Base-by-base conservation (phyloP, 2,329 filamentous ascomycete species). In the Calonectria hawksworthii region DNA sequence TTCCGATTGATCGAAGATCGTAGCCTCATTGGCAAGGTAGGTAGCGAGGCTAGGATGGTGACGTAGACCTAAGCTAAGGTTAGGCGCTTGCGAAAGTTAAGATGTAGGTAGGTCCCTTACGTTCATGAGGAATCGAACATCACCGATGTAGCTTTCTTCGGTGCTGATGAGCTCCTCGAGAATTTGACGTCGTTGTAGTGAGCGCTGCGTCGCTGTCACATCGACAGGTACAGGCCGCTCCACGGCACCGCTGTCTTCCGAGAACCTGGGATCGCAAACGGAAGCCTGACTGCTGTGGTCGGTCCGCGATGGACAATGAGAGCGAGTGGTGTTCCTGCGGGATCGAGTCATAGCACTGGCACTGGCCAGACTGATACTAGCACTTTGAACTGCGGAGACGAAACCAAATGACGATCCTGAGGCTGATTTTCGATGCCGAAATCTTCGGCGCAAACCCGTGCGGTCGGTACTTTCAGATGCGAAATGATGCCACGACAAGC, bases 101-200 rank as follows among this genome's bases (percentile, higher is more conserved):
- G 51, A 3, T 18, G 41, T 16, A 34, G 8, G 4, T 11, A 10
- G 16, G 28, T 32, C 51, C 81, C 92, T 82, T 86, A 96, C 96
- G 85, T 98, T 96, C 83, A 94, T 94, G 74, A 99, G 88, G 77
- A 97, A 95, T 80, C 95, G 95, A 73, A 99, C 85, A 80, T 98
- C 96, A 21, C 93, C 92, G 79, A 99, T 93, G 83, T 99, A 99
- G 80, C 93, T 92, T 83, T 97, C 94, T 84, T 99, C 97, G 0
- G 96, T 98, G 72, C 87, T 90, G 75, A 98, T 92, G 66, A 99
- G 87, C 85, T 99, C 97, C 82, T 97, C 94, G 44, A 99, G 86
- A 50, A 98, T 92, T 75, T 93, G 92, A 18, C 95, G 92, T 75
- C 97, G 92, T 80, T 96, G 94, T 26, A 94, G 85, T 2, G 95